A percentile compares a stretch with the other conserved stretches of the same genome.
phyloP scores from a whole-genome alignment of 768 basidiomycete species.

The Boletus sp. region DNA sequence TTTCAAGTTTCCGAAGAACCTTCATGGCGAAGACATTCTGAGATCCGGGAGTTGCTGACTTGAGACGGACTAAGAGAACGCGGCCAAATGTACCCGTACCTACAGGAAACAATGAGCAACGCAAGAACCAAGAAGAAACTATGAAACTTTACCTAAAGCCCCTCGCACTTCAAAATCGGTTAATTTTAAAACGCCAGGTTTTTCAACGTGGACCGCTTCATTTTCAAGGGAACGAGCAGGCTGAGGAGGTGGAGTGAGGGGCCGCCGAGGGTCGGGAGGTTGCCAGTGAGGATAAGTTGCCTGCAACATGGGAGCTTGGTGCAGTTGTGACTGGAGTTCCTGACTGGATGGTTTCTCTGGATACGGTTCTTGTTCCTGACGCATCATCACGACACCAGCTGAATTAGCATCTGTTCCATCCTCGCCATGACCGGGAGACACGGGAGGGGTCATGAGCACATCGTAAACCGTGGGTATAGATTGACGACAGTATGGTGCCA shows the following conservation, averaged over 20 bases:
- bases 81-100: slow-evolving; percentile 97
- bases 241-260: slow-evolving; percentile 28
- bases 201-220: slow-evolving; percentile 61
- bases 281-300: slow-evolving; percentile 12
- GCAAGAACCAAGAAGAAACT: not conserved
- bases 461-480: slow-evolving; percentile 46
- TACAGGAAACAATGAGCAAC: slow-evolving; percentile 27
- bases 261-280: not conserved
- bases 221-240: slow-evolving; percentile 65
- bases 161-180: slow-evolving; percentile 82
- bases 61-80: slow-evolving; percentile 84
- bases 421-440: slow-evolving; percentile 57
- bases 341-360: slow-evolving; percentile 11
- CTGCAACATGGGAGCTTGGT: slow-evolving; percentile 3
- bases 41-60: slow-evolving; percentile 43
- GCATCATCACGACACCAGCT: slow-evolving; percentile 1
- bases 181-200: slow-evolving; percentile 53
- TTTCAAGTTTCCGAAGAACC: slow-evolving; percentile 80
- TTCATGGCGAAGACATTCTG: slow-evolving; percentile 78
- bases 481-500: slow-evolving; percentile 31
- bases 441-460: slow-evolving; percentile 68
- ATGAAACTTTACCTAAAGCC: slow-evolving; percentile 54
- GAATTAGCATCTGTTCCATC: slow-evolving; percentile 25
- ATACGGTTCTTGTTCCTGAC: slow-evolving; percentile 12
- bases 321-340: slow-evolving; percentile 5